These are phyloP conservation scores for Aspergillus sp. DNA, from an alignment of 2,329 filamentous ascomycete species.

Conservation along the genomic window DNA sequence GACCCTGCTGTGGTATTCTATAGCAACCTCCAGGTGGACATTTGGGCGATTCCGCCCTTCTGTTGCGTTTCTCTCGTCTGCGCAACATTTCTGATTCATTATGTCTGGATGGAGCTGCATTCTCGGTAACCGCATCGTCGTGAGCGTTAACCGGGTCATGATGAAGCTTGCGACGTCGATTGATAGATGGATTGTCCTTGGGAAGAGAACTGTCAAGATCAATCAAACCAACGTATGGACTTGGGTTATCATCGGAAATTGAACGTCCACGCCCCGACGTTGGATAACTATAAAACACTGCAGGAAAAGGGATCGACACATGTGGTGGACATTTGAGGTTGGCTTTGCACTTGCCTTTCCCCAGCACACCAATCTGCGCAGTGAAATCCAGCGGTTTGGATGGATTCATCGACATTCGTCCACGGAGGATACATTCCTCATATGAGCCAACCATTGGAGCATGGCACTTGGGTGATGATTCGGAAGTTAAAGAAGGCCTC, in stretches of 20 bases:
- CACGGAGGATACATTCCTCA: conserved; percentile 90
- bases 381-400: conserved; percentile 90
- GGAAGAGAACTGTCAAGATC: conserved; percentile 79
- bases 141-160: conserved; percentile 21
- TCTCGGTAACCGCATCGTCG: conserved; percentile 8
- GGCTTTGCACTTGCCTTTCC: conserved; percentile 81
- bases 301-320: conserved; percentile 84
- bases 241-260: conserved; percentile 76
- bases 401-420: conserved; percentile 93
- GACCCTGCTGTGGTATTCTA: conserved; percentile 87
- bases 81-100: conserved; percentile 34
- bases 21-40: conserved; percentile 84
- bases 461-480: conserved; percentile 74
- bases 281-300: conserved; percentile 92
- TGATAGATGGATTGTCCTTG: conserved; percentile 35
- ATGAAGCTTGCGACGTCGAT: conserved; percentile 35
- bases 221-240: conserved; percentile 90
- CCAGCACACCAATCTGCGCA: conserved; percentile 90
- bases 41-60: conserved; percentile 56
- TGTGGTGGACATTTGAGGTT: conserved; percentile 83
- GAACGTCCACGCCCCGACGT: conserved; percentile 59
- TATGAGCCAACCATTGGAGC: conserved; percentile 97
- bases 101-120: conserved; percentile 5
- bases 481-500: conserved; percentile 69
- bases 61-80: conserved; percentile 53